A percentile compares a stretch with the other conserved stretches of the same genome.
Evolutionary conservation across 1,284 basidiomycete genomes (phyloP).

Genomic region (Ustanciosporium gigantosporum): DNA sequence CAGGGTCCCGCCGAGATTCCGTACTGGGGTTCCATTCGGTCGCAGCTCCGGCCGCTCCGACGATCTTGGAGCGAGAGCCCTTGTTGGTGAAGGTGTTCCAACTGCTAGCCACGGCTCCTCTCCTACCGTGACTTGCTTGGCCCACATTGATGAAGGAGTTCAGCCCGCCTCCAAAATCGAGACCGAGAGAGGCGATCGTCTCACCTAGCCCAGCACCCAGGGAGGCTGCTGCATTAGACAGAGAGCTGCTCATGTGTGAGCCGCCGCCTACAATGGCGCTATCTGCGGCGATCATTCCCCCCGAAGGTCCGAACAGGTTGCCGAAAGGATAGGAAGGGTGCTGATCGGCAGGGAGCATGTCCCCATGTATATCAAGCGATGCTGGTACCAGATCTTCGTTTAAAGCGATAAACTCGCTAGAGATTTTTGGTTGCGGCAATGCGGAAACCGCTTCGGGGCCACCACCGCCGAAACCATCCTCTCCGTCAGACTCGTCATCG

Average conservation of each 20-base stretch:
- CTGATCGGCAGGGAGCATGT: slow-evolving; percentile 51
- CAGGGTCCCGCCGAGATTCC: not conserved
- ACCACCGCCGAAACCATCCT: slow-evolving; percentile 13
- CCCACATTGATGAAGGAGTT: slow-evolving; percentile 22
- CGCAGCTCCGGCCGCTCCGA: slow-evolving; percentile 9
- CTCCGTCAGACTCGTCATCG: slow-evolving; percentile 15
- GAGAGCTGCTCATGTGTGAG: not conserved
- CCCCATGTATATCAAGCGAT: slow-evolving; percentile 43
- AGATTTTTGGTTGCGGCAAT: slow-evolving; percentile 29
- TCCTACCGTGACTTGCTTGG: slow-evolving; percentile 14
- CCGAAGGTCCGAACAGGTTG: slow-evolving; percentile 36
- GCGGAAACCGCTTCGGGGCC: slow-evolving; percentile 13
- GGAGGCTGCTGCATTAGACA: not conserved
- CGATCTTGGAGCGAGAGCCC: slow-evolving; percentile 26
- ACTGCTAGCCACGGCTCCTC: slow-evolving; percentile 17
- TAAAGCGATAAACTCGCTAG: slow-evolving; percentile 27
- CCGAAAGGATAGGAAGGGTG: slow-evolving; percentile 53
- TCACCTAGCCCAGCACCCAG: slow-evolving; percentile 8
- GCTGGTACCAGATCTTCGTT: slow-evolving; percentile 49
- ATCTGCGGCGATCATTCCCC: slow-evolving; percentile 24
- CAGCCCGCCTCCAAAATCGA: slow-evolving; percentile 33
- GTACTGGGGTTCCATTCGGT: slow-evolving; percentile 6
- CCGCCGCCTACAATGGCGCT: slow-evolving; percentile 28
- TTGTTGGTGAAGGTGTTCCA: slow-evolving; percentile 36
- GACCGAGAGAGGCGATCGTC: slow-evolving; percentile 10